These are phyloP conservation scores for Podila horticola DNA, from an alignment of 192 early-diverging fungal species.

Conservation along the genomic window DNA sequence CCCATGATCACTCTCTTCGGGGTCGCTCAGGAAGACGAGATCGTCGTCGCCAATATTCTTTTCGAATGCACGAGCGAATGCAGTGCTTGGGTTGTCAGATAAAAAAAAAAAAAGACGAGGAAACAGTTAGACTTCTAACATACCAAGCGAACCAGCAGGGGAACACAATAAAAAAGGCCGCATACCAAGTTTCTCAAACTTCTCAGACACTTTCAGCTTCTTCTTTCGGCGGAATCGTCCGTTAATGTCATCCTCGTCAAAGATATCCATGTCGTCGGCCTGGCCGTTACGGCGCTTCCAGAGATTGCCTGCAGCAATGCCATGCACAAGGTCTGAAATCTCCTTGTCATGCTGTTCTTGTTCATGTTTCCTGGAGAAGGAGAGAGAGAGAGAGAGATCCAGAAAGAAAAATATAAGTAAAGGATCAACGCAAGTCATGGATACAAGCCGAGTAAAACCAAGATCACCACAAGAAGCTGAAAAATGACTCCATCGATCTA, in stretches of 20 bases:
- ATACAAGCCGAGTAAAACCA: neutral
- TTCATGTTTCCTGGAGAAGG: conserved; percentile 30
- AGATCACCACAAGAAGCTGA: neutral
- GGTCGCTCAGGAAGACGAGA: conserved; percentile 44
- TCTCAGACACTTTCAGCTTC: conserved; percentile 42
- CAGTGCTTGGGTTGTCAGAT: conserved; percentile 42
- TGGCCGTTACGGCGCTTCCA: conserved; percentile 51
- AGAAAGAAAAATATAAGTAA: neutral
- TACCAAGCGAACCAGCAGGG: neutral
- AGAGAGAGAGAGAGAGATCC: neutral
- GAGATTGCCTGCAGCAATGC: conserved; percentile 39
- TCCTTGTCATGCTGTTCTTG: conserved; percentile 43
- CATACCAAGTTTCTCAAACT: conserved; percentile 49
- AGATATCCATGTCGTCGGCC: conserved; percentile 37
- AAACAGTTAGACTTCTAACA: neutral
- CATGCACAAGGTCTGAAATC: conserved; percentile 40
- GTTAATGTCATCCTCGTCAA: conserved; percentile 43
- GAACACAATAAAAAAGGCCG: neutral
- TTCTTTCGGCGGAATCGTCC: conserved; percentile 47
- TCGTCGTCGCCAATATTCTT: conserved; percentile 38
- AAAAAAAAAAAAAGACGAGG: neutral
- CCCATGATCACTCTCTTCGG: conserved; percentile 34
- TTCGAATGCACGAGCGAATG: conserved; percentile 38
- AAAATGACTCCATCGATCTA: too few relatives aligned
- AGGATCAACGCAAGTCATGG: too few relatives aligned